Base-by-base conservation (phyloP, 2,329 filamentous ascomycete genomes). In the Chalaropsis thielavioides region DNA sequence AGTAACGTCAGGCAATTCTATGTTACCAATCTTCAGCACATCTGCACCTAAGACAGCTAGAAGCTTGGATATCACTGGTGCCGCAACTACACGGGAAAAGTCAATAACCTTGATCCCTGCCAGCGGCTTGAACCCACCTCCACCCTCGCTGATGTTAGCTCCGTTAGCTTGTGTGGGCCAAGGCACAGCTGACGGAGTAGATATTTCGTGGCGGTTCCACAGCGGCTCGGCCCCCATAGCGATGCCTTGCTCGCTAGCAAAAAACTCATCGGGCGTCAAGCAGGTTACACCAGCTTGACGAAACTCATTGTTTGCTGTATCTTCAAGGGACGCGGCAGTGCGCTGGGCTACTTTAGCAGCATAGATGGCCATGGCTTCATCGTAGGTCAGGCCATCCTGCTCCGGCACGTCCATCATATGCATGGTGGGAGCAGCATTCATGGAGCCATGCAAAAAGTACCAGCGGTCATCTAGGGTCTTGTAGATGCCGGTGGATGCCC, bases 31-130 rank as follows among this genome's bases (percentile, higher is more conserved):
- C 70, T 89, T 88, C 69, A 91, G 78, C 0, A 91, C 87, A 63
- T 86, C 81, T 7, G 88, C 88, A 1, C 88, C 88, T 71, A 90
- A 86, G 68, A 89, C 87, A n/a, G 85, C 86, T 0, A 91, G 79
- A 1, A 84, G 84, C 38, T 86, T 82, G 2, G 83, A 83, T 69
- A 90, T 84, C 3, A 85, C 83, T n/a, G 87, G 87, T 0, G 87
- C 87, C 2, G 88, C 88, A 68, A 91, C 89, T 70, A 90, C 85
- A 49, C 87, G 83, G 71, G 86, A 88, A 38, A 91, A 75, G 71
- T 92, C 88, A 4, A 91, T 79, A 5, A 91, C 87, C 68, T 86
- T 87, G 72, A 90, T 79, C 0, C 87, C 87, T 71, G 78, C 67
- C 76, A 83, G 69, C 69, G 76, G 73, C 11, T 74, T 73, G 6